Base-by-base conservation (phyloP, 108 stramenopile genomes). In the Cyclotella choctawhatcheeana region DNA sequence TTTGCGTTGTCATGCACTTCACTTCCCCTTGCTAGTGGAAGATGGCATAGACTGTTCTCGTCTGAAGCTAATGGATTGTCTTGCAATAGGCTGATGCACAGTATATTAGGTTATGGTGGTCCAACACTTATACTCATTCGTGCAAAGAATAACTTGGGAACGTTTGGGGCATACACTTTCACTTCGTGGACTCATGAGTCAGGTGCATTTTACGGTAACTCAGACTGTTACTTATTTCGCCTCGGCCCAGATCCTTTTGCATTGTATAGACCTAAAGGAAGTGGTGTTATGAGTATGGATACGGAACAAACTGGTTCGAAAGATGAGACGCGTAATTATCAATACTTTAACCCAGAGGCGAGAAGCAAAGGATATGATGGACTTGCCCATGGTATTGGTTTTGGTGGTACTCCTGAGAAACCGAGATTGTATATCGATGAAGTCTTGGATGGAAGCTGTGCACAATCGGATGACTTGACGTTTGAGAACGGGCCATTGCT, bases 371-470 rank as follows among this genome's bases (percentile, higher is more conserved):
- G 93, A 27, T 94, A 89, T 69, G 93, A 94, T 61, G 81, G 81
- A 40, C 84, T 88, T 59, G 86, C 89, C 12, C 88, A 91, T 66
- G 93, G 93, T n/a, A 88, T 93, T 47, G 93, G 93, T 16, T 93
- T 93, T 76, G 93, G 93, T 29, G 93, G 93, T 18, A 89, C 85
- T 21, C 62, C 65, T 7, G 70, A 86, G 3, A 47, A 82, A 55
- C 93, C 93, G 30, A 80, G 93, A 50, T 66, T 93, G 22, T 93
- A 85, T 62, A 76, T 93, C 21, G 73, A 90, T 32, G 89, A 93
- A 78, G 47, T 77, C 0, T 85, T 90, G 55, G 92, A 93, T 52
- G 76, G 77, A 37, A 88, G 87, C 61, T 47, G 54, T n/a, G 93
- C 93, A 21, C 58, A 74, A 20, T 56, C 74, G 5, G 69, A 70